These are phyloP conservation scores for Penicillium sp. DNA, from an alignment of 2,329 filamentous ascomycete species.

Conservation along the genomic window DNA sequence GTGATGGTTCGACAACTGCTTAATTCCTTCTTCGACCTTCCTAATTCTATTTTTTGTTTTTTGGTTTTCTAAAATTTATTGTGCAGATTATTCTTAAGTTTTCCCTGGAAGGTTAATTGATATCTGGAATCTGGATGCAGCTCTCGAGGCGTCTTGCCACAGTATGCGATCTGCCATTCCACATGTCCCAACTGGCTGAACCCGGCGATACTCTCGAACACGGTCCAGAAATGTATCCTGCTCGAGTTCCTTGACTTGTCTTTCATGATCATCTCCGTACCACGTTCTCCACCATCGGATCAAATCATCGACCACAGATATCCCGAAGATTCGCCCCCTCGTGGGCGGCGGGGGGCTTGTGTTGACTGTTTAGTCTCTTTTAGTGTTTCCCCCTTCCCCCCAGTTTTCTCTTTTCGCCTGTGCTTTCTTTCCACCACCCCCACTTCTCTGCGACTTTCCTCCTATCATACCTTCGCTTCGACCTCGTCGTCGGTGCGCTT, in stretches of 20 bases:
- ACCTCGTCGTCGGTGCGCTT: conserved; percentile 2
- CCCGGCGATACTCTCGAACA: background rate
- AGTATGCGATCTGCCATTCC: background rate
- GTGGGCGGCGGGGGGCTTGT: background rate
- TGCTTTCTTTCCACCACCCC: background rate
- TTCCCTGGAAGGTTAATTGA: background rate
- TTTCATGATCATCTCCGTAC: background rate
- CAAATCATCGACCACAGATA: background rate
- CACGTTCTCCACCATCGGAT: background rate
- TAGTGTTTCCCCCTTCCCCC: background rate
- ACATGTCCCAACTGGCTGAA: background rate
- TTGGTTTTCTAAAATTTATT: background rate
- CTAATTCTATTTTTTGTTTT: background rate
- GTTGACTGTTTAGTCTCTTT: background rate
- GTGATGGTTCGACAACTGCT: background rate
- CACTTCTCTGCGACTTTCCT: background rate
- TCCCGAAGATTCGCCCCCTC: background rate
- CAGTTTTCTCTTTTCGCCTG: no score
- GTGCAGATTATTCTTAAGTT: background rate
- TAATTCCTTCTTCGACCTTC: background rate
- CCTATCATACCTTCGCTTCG: background rate
- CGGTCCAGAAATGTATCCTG: background rate
- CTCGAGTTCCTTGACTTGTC: background rate
- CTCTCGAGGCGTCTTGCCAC: background rate
- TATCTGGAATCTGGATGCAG: background rate